Percentiles rank a stretch among this genome's conserved stretches.
phyloP scores from a whole-genome alignment of 768 basidiomycete species.

The Auricularia sp. region DNA sequence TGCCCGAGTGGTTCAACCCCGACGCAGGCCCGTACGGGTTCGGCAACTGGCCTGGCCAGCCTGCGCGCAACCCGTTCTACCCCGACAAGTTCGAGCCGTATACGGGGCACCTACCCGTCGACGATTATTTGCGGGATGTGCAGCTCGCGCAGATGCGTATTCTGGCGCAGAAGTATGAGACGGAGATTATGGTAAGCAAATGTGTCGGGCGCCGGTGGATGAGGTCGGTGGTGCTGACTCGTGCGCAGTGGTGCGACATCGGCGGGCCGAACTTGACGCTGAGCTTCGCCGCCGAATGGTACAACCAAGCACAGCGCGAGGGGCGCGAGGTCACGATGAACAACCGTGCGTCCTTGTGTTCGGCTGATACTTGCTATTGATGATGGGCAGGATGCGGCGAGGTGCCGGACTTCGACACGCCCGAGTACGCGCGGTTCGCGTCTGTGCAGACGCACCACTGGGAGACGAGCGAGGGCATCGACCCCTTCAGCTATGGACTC shows the following conservation, averaged over 20 bases:
- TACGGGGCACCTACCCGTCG: conserved; percentile 38
- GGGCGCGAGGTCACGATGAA: conserved; percentile 39
- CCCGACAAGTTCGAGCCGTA: conserved; percentile 39
- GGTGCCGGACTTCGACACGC: conserved; percentile 44
- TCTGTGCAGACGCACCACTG: conserved; percentile 37
- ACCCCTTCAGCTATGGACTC: conserved; percentile 38
- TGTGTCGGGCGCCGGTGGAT: no score
- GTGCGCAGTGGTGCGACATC: conserved; percentile 44
- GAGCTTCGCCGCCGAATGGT: conserved; percentile 36
- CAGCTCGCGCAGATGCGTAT: conserved; percentile 43
- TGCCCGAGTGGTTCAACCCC: conserved; percentile 50
- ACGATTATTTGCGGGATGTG: conserved; percentile 41
- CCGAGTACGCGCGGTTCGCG: conserved; percentile 41
- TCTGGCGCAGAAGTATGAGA: conserved; percentile 35
- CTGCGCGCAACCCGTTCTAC: conserved; percentile 43
- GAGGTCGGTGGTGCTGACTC: conserved; percentile 5
- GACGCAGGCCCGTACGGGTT: conserved; percentile 42
- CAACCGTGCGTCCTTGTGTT: conserved; percentile 22
- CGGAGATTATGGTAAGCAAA: conserved; percentile 41
- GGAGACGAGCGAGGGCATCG: conserved; percentile 50
- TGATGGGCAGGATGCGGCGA: conserved; percentile 32
- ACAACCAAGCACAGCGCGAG: conserved; percentile 28
- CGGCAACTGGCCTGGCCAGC: conserved; percentile 39
- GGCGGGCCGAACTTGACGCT: conserved; percentile 24
- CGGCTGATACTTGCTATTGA: background rate